Evolutionary conservation across 2,329 filamentous ascomycete species (phyloP), one percentile per base, ranked within the genome.

Genomic region (Amylocarpus encephaloides): DNA sequence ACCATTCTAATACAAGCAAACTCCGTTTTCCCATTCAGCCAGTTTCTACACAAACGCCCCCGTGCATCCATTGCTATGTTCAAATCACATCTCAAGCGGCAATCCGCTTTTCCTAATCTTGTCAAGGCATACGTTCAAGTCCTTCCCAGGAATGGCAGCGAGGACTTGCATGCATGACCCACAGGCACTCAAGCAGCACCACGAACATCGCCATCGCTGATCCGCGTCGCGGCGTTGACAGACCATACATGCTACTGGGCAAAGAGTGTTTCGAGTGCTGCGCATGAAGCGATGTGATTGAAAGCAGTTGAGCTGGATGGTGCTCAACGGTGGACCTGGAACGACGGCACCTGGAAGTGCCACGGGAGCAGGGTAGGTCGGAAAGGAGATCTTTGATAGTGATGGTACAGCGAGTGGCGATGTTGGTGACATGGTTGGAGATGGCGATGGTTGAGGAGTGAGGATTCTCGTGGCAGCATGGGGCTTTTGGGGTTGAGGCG

Each of bases 161-260:
- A 66, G 49, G 11, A 56, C 47, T 41, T 61, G 49, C 59, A 65
- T 63, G 50, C 65, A 67, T 29, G 40, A 49, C n/a, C 51, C 56
- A 50, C 65, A 67, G 16, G 60, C 57, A 40, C 64, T 60, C 30
- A 67, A 43, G 47, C 61, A 66, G 41, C 65, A 67, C 65, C 65
- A 67, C 18, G 56, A 57, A 43, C 65, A 67, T 38, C 55, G 57
- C 59, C 59, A 66, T 16, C 62, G 48, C 15, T 43, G 55, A 29
- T 64, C 59, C 2, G 49, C 53, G 39, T 67, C 64, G 29, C 53
- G 55, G 40, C 53, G 60, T 26, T 55, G 47, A 51, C 65, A 67
- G 6, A 65, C 50, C 63, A 63, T 63, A 46, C 65, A 67, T 7
- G 53, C 59, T n/a, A 64, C 54, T 0, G 64, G 61, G 50, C 58